phyloP scores from a whole-genome alignment of 2,329 filamentous ascomycete species.

The Clonostachys rosea region DNA sequence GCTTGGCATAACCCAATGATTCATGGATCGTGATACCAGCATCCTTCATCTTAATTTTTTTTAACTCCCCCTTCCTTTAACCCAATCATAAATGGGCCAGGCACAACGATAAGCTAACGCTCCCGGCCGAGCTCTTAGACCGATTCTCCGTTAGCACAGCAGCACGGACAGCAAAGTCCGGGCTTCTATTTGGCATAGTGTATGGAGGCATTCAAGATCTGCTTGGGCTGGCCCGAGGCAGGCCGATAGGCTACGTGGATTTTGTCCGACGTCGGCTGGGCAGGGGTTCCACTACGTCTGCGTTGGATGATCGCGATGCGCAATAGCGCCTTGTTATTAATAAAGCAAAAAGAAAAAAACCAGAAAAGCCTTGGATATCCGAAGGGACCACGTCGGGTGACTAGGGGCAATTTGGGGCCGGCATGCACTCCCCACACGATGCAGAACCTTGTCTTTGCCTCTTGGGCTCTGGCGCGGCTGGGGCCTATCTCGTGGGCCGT shows the following conservation, averaged over 20 bases:
- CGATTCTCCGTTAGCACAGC: conserved; percentile 74
- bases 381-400: too few species aligned
- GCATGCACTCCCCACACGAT: too few species aligned
- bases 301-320: neutral
- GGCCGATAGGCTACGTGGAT: conserved; percentile 70
- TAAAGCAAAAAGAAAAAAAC: too few species aligned
- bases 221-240: conserved; percentile 63
- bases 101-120: neutral
- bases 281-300: too few species aligned
- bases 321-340: too few species aligned
- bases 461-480: too few species aligned
- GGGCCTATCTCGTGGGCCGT: too few species aligned
- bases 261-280: conserved; percentile 43
- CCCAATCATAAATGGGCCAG: neutral
- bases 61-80: neutral
- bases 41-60: neutral
- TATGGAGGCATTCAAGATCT: conserved; percentile 82
- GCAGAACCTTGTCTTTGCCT: too few species aligned
- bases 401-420: too few species aligned
- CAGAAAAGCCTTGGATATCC: too few species aligned
- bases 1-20: too few species aligned
- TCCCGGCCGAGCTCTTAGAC: conserved; percentile 44
- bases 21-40: too few species aligned
- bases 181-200: conserved; percentile 70
- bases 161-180: conserved; percentile 74